Base-by-base conservation (phyloP, 1,284 basidiomycete species). In the Coniophora puteana region DNA sequence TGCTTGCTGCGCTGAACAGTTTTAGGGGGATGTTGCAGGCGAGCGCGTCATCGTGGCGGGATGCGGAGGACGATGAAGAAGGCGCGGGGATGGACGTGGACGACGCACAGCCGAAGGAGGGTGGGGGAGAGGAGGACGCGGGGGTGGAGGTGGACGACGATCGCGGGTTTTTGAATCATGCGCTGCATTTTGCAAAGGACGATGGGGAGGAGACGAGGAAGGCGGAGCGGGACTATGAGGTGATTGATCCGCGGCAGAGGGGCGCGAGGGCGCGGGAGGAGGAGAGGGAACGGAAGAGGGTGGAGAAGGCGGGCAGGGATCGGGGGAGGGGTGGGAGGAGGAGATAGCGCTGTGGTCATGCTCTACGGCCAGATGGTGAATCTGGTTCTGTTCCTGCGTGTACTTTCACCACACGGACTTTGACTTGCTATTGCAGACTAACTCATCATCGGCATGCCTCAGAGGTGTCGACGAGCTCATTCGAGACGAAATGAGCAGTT, bases 181-280 rank as follows among this genome's bases (percentile, higher is more conserved):
- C 74, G 16, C 67, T 94, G 44, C 76, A 77, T 50, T 92, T 93
- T 62, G 76, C 83, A 14, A 89, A 90, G 59, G 88, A 84, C 43
- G 79, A 85, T 48, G 69, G 72, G 23, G 84, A 89, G 53, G 83
- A 93, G 62, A 78, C 75, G 13, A 62, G 69, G 43, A 84, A 93
- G 58, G 91, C 91, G 0, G 89, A 93, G 61, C 71, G 89, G 36
- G 91, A 94, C 51, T 94, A 93, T 54, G 87, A 92, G 59, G 91
- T 94, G 35, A 90, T 90, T 53, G 87, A 90, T 57, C 87, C 87
- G 0, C 65, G 87, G 47, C 72, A 76, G 41, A 65, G 87, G 39
- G 71, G 79, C 34, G 84, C 83, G 14, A 67, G 76, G 32, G 87
- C 87, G 20, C 76, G 68, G 52, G 82, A 88, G 54, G 86, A 89